These are phyloP conservation scores for Clarireedia homoeocarpa DNA, from an alignment of 2,329 filamentous ascomycete genomes.

Conservation along the genomic window DNA sequence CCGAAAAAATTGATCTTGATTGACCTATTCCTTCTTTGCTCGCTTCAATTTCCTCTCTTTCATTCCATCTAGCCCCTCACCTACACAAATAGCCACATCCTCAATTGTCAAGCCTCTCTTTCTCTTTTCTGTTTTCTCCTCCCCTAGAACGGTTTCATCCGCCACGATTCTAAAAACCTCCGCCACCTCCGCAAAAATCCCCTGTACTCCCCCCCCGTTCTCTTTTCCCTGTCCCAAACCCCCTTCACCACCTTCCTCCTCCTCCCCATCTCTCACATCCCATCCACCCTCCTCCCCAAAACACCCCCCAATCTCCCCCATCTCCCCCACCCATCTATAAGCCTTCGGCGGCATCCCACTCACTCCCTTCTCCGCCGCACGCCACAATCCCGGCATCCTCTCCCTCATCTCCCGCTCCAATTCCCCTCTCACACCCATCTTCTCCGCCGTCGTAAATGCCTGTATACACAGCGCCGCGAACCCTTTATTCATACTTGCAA, in stretches of 20 bases:
- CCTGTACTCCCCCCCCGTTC: constrained; percentile 17
- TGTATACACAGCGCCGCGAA: constrained; percentile 63
- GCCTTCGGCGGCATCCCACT: constrained; percentile 63
- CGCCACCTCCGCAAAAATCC: constrained; percentile 52
- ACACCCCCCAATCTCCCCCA: constrained; percentile 65
- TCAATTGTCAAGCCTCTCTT: constrained; percentile 48
- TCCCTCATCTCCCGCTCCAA: constrained; percentile 47
- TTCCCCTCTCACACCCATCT: constrained; percentile 53
- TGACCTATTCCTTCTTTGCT: constrained; percentile 27
- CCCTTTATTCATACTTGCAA: constrained; percentile 53
- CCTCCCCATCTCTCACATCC: constrained; percentile 35
- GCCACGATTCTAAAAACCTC: constrained; percentile 54
- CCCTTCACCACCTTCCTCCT: constrained; percentile 12
- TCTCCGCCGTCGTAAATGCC: constrained; percentile 59
- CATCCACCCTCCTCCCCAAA: constrained; percentile 53
- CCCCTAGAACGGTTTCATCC: constrained; percentile 50
- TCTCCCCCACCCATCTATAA: constrained; percentile 70
- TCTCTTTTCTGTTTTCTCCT: constrained; percentile 49
- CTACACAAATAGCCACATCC: constrained; percentile 45
- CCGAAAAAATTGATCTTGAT: not conserved
- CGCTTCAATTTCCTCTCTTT: constrained; percentile 24
- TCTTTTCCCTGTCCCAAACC: constrained; percentile 17
- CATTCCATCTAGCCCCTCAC: constrained; percentile 38
- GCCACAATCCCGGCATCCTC: constrained; percentile 40
- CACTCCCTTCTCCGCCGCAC: constrained; percentile 42